These are phyloP conservation scores for Calycina herbarum DNA, from an alignment of 2,329 filamentous ascomycete species.

Conservation along the genomic window DNA sequence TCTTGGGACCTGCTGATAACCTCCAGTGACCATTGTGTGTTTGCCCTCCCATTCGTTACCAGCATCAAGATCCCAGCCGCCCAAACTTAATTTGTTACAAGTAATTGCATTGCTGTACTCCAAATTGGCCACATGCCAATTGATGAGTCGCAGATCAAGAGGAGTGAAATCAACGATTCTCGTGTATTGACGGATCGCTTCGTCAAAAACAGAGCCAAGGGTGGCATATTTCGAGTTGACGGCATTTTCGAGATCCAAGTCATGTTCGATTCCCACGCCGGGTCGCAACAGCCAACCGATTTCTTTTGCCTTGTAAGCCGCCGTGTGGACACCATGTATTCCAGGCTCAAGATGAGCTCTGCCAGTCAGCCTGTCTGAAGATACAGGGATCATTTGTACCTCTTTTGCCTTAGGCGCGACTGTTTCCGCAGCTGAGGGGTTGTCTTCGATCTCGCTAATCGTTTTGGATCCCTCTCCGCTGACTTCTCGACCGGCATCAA, in stretches of 20 bases:
- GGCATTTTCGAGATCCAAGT: conserved; percentile 69
- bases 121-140: conserved; percentile 97
- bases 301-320: conserved; percentile 71
- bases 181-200: conserved; percentile 86
- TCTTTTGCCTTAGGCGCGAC: conserved; percentile 28
- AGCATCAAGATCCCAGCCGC: conserved; percentile 94
- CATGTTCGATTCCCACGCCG: conserved; percentile 61
- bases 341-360: conserved; percentile 71
- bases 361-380: conserved; percentile 69
- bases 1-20: conserved; percentile 90
- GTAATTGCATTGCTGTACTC: conserved; percentile 97
- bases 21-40: conserved; percentile 90
- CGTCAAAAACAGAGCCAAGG: conserved; percentile 86
- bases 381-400: conserved; percentile 61
- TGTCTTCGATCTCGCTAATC: conserved; percentile 72
- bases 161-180: conserved; percentile 78
- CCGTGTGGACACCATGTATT: conserved; percentile 67
- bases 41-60: conserved; percentile 97
- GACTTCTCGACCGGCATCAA: conserved; percentile 81
- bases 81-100: conserved; percentile 81
- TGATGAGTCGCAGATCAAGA: conserved; percentile 86
- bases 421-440: conserved; percentile 51
- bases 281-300: conserved; percentile 81
- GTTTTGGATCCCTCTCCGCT: conserved; percentile 67
- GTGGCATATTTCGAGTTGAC: conserved; percentile 67